Base-by-base conservation (phyloP, 1,284 basidiomycete genomes). In the Neotropicomus parvogracilis region DNA sequence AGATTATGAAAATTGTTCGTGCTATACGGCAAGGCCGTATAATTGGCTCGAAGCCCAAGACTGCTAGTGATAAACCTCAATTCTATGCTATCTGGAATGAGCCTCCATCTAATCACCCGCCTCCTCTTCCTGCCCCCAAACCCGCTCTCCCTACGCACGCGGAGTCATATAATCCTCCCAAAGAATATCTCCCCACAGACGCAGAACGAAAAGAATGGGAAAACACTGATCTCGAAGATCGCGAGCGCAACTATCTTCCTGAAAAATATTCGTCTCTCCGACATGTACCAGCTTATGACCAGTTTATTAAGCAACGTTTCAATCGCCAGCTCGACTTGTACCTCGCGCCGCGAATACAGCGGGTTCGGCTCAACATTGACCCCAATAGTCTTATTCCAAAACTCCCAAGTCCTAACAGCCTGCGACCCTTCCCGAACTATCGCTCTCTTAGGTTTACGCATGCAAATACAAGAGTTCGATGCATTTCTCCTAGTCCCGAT, bases 1-100 rank as follows among this genome's bases (percentile, higher is more conserved):
- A 95, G 91, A 83, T 99, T 58, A 97, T 99, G 94, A 99, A 99
- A 81, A 98, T 99, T 58, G 95, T 99, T 53, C 92, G 95, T 45
- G 95, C 95, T 13, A 99, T 99, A 62, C 86, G 97, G 19, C 85
- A 94, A 72, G 97, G 97, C 33, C 85, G 92, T 29, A 99, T 99
- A 58, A 65, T 93, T 6, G 89, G 94, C 36, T 85, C 88, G 56
- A 97, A 94, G 69, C 91, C 93, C 4, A 88, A 83, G 65, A 74
- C 80, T 5, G 73, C 81, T 0, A 78, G 81, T n/a, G 65, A 73
- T 40, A 85, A 88, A 70, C 83, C 86, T 13, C 79, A 83, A 52
- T 89, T 93, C 63, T 97, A 92, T 70, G 78, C 85, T 34, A 88
- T 99, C 56, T 99, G 97, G 97, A 86, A 85, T 27, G 81, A 88